Base-by-base conservation (phyloP, 495 filamentous ascomycete genomes). In the Aspergillus sclerotiicarbonarius region DNA sequence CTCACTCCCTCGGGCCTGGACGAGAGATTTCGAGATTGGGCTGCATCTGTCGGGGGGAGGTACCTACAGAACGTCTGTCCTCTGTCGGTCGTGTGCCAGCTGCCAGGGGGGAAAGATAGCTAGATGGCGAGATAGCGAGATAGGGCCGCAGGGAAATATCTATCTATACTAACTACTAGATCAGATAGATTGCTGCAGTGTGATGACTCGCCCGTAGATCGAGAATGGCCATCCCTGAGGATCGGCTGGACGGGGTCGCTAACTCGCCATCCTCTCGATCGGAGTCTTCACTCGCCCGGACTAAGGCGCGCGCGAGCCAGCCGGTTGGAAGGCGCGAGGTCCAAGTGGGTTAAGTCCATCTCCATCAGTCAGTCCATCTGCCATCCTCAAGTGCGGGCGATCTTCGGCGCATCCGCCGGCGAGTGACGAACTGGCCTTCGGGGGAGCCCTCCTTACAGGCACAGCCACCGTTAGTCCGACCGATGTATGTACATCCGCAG, bases 391-490 rank as follows among this genome's bases (percentile, higher is more conserved):
- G n/a, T n/a, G 25, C 25, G 25, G 25, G 25, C 25, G 44, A 46
- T 6, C 6, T 18, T 10, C 8, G 44, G 12, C 37, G 3, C 3
- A 41, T 41, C 12, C 37, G 37, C 8, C 12, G 37, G 37, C n/a
- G 37, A 41, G 37, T 13, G 37, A 41, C 37, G 37, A 41, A 41
- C 37, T 16, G n/a, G 2, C 37, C 8, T 25, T 25, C 25, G 25
- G 25, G 25, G 25, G 25, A n/a, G n/a, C n/a, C 25, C 16, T 47
- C 21, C 48, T 51, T 52, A 52, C 50, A 52, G 50, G 50, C 50
- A 52, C 50, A 52, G 50, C 50, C 50, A 52, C 50, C 29, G 30
- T 30, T 30, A 49, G 44, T 46, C 46, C 46, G n/a, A 31, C 21
- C 30, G 21, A 20, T 25, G 25, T 25, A 25, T 25, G 25, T 25